These are phyloP conservation scores for Rhodofomes roseus DNA, from an alignment of 1,284 basidiomycete genomes.

Conservation along the genomic window DNA sequence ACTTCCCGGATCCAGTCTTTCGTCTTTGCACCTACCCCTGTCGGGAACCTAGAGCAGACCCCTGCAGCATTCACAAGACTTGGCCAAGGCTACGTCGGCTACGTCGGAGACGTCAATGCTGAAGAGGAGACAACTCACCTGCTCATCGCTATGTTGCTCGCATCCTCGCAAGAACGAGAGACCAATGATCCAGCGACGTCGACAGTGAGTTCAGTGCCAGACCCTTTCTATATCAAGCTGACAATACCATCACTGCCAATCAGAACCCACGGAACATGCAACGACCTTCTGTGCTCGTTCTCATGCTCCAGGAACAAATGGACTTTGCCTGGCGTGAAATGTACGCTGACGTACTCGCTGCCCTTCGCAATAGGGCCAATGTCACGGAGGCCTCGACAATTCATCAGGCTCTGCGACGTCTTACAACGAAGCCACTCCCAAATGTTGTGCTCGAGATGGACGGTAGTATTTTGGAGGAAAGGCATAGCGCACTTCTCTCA, in stretches of 20 bases:
- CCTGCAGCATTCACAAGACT: slow-evolving; percentile 8
- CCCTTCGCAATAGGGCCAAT: background rate
- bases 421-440: background rate
- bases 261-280: background rate
- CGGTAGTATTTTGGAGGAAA: background rate
- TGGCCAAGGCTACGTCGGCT: slow-evolving; percentile 14
- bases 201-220: background rate
- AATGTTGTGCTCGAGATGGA: slow-evolving; percentile 3
- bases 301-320: background rate
- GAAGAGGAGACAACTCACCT: slow-evolving; percentile 5
- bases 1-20: background rate
- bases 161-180: background rate
- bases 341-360: background rate
- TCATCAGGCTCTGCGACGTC: background rate
- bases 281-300: background rate
- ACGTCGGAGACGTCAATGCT: slow-evolving; percentile 13
- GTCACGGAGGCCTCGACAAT: background rate
- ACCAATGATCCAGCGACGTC: background rate
- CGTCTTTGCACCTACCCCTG: background rate
- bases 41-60: background rate
- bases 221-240: background rate
- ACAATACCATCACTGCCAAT: background rate
- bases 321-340: background rate
- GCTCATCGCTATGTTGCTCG: slow-evolving; percentile 14
- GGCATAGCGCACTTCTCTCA: slow-evolving; percentile 2